A percentile compares a stretch with the other conserved stretches of the same genome.
These are phyloP conservation scores for Pyricularia sp. DNA, from an alignment of 2,329 filamentous ascomycete genomes.

Conservation along the genomic window DNA sequence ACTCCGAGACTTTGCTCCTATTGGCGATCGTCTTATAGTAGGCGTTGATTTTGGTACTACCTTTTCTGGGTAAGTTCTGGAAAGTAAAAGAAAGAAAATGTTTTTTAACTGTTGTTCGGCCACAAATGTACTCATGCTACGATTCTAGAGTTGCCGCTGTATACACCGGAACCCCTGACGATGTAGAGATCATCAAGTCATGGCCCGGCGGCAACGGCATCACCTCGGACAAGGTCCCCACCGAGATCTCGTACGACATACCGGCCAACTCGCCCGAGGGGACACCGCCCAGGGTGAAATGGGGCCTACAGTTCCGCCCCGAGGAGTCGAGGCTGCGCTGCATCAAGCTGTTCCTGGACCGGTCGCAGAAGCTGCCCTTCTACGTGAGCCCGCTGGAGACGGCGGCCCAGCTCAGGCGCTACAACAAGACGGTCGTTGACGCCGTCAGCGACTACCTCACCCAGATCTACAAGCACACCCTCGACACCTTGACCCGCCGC, in stretches of 20 bases:
- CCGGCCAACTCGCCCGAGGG: slow-evolving; percentile 25
- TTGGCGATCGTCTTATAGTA: slow-evolving; percentile 60
- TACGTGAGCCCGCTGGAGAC: slow-evolving; percentile 74
- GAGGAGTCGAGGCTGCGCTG: slow-evolving; percentile 68
- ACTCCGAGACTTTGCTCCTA: slow-evolving; percentile 37
- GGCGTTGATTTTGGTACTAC: slow-evolving; percentile 82
- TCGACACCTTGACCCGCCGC: slow-evolving; percentile 63
- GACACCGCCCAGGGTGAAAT: slow-evolving; percentile 49
- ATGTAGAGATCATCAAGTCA: slow-evolving; percentile 74
- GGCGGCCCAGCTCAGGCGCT: slow-evolving; percentile 63
- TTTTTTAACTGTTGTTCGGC: neutral
- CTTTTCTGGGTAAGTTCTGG: slow-evolving; percentile 59
- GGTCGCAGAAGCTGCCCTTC: slow-evolving; percentile 70
- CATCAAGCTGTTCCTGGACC: slow-evolving; percentile 78
- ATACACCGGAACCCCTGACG: slow-evolving; percentile 67
- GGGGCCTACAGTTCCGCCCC: slow-evolving; percentile 76
- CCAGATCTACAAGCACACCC: slow-evolving; percentile 67
- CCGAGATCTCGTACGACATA: slow-evolving; percentile 59
- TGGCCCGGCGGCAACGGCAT: slow-evolving; percentile 81
- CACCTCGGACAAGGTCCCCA: slow-evolving; percentile 81
- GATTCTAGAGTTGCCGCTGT: slow-evolving; percentile 54
- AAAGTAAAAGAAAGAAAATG: neutral
- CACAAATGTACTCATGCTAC: neutral
- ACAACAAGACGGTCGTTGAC: slow-evolving; percentile 68
- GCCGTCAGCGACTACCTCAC: slow-evolving; percentile 73